A percentile compares a stretch with the other conserved stretches of the same genome.
phyloP scores from a whole-genome alignment of 2,329 filamentous ascomycete species.

The Talaromyces pinophilus region DNA sequence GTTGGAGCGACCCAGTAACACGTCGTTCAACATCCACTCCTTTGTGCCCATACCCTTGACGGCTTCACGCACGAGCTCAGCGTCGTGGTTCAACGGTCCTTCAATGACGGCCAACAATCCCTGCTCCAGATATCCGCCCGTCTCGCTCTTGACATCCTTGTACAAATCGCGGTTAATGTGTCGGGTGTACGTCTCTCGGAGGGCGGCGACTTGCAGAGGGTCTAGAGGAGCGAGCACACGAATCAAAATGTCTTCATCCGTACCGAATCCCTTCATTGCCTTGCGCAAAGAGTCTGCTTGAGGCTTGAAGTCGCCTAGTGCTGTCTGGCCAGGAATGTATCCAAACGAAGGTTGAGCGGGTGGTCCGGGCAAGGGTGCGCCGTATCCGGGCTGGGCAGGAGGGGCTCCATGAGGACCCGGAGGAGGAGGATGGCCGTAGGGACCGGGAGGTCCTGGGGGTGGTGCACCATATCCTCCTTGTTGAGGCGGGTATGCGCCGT shows the following conservation, averaged over 20 bases:
- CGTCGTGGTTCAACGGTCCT: conserved; percentile 78
- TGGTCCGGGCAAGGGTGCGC: conserved; percentile 36
- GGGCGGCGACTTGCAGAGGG: conserved; percentile 70
- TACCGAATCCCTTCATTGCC: conserved; percentile 94
- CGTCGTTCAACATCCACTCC: conserved; percentile 80
- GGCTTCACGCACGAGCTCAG: conserved; percentile 67
- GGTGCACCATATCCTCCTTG: conserved; percentile 27
- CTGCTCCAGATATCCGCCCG: conserved; percentile 70
- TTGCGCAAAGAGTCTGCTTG: conserved; percentile 72
- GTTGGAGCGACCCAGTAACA: conserved; percentile 79
- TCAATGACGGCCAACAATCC: conserved; percentile 73
- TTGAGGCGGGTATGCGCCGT: conserved; percentile 29
- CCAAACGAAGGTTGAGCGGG: conserved; percentile 70
- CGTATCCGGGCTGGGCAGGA: conserved; percentile 30
- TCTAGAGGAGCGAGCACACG: conserved; percentile 69
- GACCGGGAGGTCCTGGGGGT: conserved; percentile 29
- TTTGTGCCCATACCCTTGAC: conserved; percentile 83
- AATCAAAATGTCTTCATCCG: conserved; percentile 78
- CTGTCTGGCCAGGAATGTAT: conserved; percentile 71
- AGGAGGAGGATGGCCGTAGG: conserved; percentile 27
- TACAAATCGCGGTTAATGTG: conserved; percentile 68
- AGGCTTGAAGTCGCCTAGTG: conserved; percentile 63
- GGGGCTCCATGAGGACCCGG: conserved; percentile 32
- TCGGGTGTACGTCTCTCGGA: conserved; percentile 68
- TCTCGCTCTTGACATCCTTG: conserved; percentile 76